Percentiles rank a stretch among this genome's conserved stretches.
phyloP scores from a whole-genome alignment of 2,329 filamentous ascomycete species.

The Sporothrix dimorphospora region DNA sequence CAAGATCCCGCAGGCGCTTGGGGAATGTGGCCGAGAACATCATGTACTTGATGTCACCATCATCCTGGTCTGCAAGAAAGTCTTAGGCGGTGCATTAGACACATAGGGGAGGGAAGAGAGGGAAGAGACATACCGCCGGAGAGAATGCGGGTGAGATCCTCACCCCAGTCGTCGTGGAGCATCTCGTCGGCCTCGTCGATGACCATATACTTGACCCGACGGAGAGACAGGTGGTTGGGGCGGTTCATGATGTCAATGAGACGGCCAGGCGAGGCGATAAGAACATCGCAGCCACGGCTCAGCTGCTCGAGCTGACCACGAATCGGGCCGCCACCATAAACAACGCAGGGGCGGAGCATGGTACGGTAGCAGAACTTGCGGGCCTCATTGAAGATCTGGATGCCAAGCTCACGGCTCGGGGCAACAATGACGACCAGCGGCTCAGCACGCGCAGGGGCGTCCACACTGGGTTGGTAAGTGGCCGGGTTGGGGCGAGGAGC shows the following conservation, averaged over 20 bases:
- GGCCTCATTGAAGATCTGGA: conserved; percentile 94
- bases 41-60: conserved; percentile 69
- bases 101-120: not conserved
- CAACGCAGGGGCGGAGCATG: conserved; percentile 88
- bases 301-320: conserved; percentile 72
- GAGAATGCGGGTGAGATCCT: conserved; percentile 75
- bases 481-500: conserved; percentile 72
- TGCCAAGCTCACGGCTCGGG: conserved; percentile 86
- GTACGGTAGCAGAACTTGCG: conserved; percentile 92
- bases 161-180: conserved; percentile 76
- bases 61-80: conserved; percentile 66
- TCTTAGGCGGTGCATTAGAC: not conserved
- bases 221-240: conserved; percentile 68
- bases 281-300: conserved; percentile 81
- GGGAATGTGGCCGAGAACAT: conserved; percentile 97
- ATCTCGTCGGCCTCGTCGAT: conserved; percentile 97
- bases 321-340: conserved; percentile 83
- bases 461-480: conserved; percentile 54
- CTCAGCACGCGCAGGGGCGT: conserved; percentile 68
- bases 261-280: conserved; percentile 87
- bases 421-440: conserved; percentile 84
- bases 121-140: conserved; percentile 66
- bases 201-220: conserved; percentile 77
- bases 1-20: conserved; percentile 74
- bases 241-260: conserved; percentile 81